phyloP scores from a whole-genome alignment of 2,329 filamentous ascomycete genomes.

The Fusarium transvaalense region DNA sequence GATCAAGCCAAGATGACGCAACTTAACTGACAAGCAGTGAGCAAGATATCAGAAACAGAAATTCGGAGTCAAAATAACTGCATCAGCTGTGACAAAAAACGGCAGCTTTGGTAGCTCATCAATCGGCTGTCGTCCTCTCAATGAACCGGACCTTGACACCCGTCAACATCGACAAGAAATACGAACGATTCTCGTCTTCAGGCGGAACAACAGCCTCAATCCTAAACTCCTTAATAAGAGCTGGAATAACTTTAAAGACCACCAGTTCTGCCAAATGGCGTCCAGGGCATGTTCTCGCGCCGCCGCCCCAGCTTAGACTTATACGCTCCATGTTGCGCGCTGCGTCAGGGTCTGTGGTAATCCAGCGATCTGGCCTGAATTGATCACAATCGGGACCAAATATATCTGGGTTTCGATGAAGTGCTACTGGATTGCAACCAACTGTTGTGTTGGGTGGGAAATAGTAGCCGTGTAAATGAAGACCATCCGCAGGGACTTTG shows the following conservation, averaged over 20 bases:
- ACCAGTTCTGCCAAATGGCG: slow-evolving; percentile 64
- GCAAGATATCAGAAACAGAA: too few species aligned
- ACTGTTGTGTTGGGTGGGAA: slow-evolving; percentile 63
- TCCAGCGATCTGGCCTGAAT: slow-evolving; percentile 64
- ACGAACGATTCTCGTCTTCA: slow-evolving; percentile 57
- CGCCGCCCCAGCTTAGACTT: slow-evolving; percentile 66
- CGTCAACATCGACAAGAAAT: slow-evolving; percentile 66
- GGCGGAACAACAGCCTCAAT: slow-evolving; percentile 56
- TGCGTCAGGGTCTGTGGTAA: slow-evolving; percentile 48
- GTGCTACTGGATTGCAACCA: slow-evolving; percentile 62
- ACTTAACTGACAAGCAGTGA: background rate
- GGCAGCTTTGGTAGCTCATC: background rate
- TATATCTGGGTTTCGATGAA: slow-evolving; percentile 64
- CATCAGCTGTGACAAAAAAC: accelerated
- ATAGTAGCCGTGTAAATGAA: slow-evolving; percentile 55
- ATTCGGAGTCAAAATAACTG: accelerated
- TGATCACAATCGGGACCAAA: slow-evolving; percentile 61
- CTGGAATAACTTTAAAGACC: slow-evolving; percentile 59
- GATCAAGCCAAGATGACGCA: background rate
- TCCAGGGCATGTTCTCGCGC: slow-evolving; percentile 64
- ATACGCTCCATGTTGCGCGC: slow-evolving; percentile 60
- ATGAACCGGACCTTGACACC: slow-evolving; percentile 60
- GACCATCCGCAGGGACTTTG: slow-evolving; percentile 55
- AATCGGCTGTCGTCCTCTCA: background rate
- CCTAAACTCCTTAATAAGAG: slow-evolving; percentile 60